Conservation (phyloP, 768 basidiomycete genomes). For the Fomitopsis serialis region DNA sequence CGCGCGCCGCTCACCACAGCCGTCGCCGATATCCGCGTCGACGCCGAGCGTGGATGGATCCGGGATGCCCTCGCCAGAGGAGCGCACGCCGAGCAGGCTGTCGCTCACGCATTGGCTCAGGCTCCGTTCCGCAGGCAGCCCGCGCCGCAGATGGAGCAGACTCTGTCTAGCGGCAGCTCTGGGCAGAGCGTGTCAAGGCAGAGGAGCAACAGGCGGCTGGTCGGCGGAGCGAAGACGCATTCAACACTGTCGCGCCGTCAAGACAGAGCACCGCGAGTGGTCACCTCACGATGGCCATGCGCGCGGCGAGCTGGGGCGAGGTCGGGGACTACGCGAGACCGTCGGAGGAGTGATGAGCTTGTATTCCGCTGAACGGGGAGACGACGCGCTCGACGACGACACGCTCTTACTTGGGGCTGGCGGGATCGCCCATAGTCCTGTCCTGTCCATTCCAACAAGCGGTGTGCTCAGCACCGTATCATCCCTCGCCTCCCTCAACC, state of each 20-base stretch:
- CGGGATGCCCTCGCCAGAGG: constrained; percentile 11
- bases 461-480: constrained; percentile 23
- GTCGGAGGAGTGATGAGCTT: constrained; percentile 40
- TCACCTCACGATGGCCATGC: constrained; percentile 38
- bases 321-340: constrained; percentile 32
- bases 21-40: constrained; percentile 20
- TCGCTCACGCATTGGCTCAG: constrained; percentile 7
- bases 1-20: constrained; percentile 17
- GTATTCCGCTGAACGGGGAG: constrained; percentile 35
- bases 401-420: constrained; percentile 50
- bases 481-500: constrained; percentile 17
- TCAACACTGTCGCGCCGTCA: constrained; percentile 24
- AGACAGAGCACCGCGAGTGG: constrained; percentile 23
- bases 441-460: constrained; percentile 18
- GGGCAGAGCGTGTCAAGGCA: neutral
- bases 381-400: constrained; percentile 43
- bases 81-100: constrained; percentile 18
- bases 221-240: constrained; percentile 45
- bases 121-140: constrained; percentile 6
- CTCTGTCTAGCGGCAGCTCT: neutral
- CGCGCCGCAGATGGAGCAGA: constrained; percentile 6
- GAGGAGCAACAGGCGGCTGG: constrained; percentile 7
- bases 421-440: constrained; percentile 28
- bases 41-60: constrained; percentile 10
- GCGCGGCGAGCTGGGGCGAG: constrained; percentile 66